Evolutionary conservation across 345 rosid species (phyloP).

Genomic region (Citrus australasica): DNA sequence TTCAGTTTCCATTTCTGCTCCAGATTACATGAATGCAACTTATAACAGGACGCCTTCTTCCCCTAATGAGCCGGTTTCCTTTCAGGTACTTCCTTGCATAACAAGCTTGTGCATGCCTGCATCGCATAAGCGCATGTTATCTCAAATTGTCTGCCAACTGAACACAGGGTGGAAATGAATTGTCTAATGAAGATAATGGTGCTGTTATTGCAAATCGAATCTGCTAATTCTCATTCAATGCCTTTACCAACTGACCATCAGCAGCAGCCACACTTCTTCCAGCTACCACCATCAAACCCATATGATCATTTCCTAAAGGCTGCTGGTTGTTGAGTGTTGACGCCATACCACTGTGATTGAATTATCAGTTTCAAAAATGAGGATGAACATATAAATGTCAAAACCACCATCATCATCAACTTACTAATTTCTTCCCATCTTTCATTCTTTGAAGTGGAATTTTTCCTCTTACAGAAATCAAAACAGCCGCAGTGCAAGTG

Average conservation of each 20-base stretch:
- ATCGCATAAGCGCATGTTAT: neutral
- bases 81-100: constrained; percentile 2
- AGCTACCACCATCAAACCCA: constrained; percentile 58
- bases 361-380: neutral
- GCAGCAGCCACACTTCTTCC: constrained; percentile 39
- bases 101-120: neutral
- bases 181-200: constrained; percentile 20
- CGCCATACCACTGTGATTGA: neutral
- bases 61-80: constrained; percentile 10
- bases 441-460: neutral
- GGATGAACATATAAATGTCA: neutral
- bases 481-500: neutral
- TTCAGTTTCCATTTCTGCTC: constrained; percentile 18
- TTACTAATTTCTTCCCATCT: neutral
- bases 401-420: no score
- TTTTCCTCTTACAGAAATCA: neutral
- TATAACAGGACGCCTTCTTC: constrained; percentile 12
- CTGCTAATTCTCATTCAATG: constrained; percentile 18
- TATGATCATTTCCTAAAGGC: constrained; percentile 59
- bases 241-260: constrained; percentile 44
- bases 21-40: constrained; percentile 11
- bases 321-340: constrained; percentile 60
- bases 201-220: constrained; percentile 16
- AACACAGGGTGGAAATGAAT: constrained; percentile 49
- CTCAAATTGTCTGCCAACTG: neutral